These are phyloP conservation scores for Neofusicoccum kwambonambiense DNA, from an alignment of 2,329 filamentous ascomycete genomes.

Conservation along the genomic window DNA sequence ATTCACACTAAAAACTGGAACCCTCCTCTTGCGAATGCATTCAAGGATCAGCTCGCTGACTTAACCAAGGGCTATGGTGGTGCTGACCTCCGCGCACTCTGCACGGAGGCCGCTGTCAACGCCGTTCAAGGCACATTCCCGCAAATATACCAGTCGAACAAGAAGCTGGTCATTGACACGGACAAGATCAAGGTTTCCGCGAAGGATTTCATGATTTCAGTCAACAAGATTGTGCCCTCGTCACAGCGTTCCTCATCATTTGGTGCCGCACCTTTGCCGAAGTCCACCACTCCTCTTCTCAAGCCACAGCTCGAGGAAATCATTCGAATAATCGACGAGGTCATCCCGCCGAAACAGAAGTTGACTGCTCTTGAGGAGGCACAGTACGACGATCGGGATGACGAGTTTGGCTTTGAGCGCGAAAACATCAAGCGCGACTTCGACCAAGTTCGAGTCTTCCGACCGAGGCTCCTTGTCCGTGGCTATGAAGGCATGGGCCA, in stretches of 20 bases:
- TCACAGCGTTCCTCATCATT: conserved; percentile 88
- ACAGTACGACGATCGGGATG: conserved; percentile 83
- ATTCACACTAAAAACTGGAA: conserved; percentile 97
- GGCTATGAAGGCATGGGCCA: conserved; percentile 92
- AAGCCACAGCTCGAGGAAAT: conserved; percentile 70
- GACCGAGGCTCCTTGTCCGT: conserved; percentile 79
- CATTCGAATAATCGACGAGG: conserved; percentile 65
- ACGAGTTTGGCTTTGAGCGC: conserved; percentile 78
- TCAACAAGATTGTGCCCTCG: conserved; percentile 94
- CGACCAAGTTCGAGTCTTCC: conserved; percentile 81
- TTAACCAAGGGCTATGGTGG: conserved; percentile 95
- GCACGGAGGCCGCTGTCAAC: conserved; percentile 93
- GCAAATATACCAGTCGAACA: conserved; percentile 87
- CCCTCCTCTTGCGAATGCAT: conserved; percentile 66
- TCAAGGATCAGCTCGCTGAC: conserved; percentile 81
- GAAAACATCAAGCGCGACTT: conserved; percentile 73
- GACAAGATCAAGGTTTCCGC: conserved; percentile 81
- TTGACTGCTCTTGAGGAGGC: conserved; percentile 90
- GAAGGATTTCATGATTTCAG: conserved; percentile 94
- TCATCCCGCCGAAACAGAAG: conserved; percentile 82
- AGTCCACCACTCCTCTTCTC: conserved; percentile 77
- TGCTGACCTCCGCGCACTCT: conserved; percentile 89
- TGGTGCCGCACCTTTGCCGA: conserved; percentile 76
- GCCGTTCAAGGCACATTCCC: conserved; percentile 94
- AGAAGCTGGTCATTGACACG: conserved; percentile 87